Base-by-base conservation (phyloP, 805 yeast genomes). In the Scheffersomyces lignosus region DNA sequence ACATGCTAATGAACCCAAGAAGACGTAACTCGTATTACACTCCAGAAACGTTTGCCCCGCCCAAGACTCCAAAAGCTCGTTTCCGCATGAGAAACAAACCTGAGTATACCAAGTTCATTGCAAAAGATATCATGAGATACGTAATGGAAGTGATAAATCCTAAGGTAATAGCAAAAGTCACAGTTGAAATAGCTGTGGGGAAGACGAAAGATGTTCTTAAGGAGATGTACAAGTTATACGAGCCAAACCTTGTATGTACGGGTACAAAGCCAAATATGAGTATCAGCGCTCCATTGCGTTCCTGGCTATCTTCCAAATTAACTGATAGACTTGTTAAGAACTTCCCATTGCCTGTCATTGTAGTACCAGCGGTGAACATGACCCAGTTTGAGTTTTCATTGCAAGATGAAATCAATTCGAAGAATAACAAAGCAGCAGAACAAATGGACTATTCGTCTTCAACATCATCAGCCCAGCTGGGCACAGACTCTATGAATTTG, bases 271-370 rank as follows among this genome's bases (percentile, higher is more conserved):
- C 80, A 15, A 64, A 58, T 38, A 15, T 35, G 10, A 51, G 52
- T 25, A 55, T 52, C 12, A 58, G 74, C 28, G 79, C 80, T 1
- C 80, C 83, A 2, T 64, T 78, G 16, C 64, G 74, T 40, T 70
- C 82, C 16, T 78, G 88, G 84, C 62, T 62, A 27, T 75, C 84
- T 4, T 73, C 81, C 20, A 76, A 83, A 45, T 59, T 83, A 27
- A 73, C 84, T 16, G 87, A 81, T 52, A 62, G 86, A 33, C 64
- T 82, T 31, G 83, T 83, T 18, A 80, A 78, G 49, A 76, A 75
- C 48, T 80, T 73, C 46, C 79, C 81, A 3, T 71, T 81, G 12
- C 89, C 90, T 0, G 75, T 80, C n/a, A 70, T 83, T 16, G 74
- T 82, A 33, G 82, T 78, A 0, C 85, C 89, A 1, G 79, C 85